Base-by-base conservation (phyloP, 805 yeast species). In the Maudiozyma serrabonitensis region DNA sequence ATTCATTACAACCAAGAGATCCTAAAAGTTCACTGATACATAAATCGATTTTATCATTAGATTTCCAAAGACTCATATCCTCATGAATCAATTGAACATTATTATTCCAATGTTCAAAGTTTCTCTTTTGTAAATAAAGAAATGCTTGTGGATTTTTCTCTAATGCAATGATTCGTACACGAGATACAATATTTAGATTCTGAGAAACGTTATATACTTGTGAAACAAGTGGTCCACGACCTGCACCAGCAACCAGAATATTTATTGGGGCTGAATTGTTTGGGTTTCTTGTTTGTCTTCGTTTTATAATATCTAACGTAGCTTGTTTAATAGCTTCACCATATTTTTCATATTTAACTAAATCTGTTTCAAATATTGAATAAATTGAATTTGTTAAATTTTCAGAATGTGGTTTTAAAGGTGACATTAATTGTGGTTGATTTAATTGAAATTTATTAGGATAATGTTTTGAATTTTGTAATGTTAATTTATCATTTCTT, bases 1-100 rank as follows among this genome's bases (percentile, higher is more conserved):
- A 71, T 62, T 90, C 97, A 64, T 90, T 91, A 63, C 95, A 91
- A 4, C 95, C 97, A 68, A 91, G 85, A 15, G 95, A 86, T 6
- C 97, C 97, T 26, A 90, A 65, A 7, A 91, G 69, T 63, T 90
- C 97, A 42, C 95, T 84, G 1, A 91, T 74, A 8, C 89, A 75
- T 41, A 90, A 58, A 59, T 85, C 75, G 49, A 75, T 73, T 16
- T 69, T 68, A 6, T 54, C 55, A n/a, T 40, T 39, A 3, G 71
- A 72, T 8, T 58, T 48, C 81, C 82, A 78, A 2, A 58, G 52
- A 16, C 93, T 68, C 64, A 81, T 76, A 64, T 90, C 95, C 3
- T 69, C 70, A 41, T 72, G 66, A 3, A 83, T 61, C 2, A 89
- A 63, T 8, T 71, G 61, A 0, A 86, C 84, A 6, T 58, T 48